A percentile compares a stretch with the other conserved stretches of the same genome.
phyloP scores from a whole-genome alignment of 768 basidiomycete species.

The Lactifluus hygrophoroides region DNA sequence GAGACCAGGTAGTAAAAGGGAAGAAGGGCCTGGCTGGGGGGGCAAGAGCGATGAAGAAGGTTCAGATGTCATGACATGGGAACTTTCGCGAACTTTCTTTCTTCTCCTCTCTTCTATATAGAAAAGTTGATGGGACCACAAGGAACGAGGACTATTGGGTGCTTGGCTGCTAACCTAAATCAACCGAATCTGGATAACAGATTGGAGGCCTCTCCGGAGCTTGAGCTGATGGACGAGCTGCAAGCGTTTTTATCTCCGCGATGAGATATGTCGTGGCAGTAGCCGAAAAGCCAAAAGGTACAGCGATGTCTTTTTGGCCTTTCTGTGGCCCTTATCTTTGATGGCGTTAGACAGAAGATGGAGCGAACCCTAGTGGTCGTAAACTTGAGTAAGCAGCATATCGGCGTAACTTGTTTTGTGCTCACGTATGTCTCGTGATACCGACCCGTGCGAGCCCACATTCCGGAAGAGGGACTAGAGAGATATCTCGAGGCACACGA shows the following conservation, averaged over 20 bases:
- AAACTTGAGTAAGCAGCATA: slow-evolving; percentile 13
- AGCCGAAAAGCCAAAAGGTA: too few species aligned
- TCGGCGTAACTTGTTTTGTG: background rate
- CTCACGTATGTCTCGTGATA: background rate
- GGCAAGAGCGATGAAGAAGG: background rate
- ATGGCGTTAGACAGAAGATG: too few species aligned
- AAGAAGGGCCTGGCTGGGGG: background rate
- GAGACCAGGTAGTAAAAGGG: background rate
- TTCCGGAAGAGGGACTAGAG: background rate
- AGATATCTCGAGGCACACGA: background rate
- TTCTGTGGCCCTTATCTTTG: too few species aligned
- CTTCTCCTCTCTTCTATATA: background rate
- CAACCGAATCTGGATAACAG: too few species aligned
- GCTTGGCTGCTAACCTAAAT: slow-evolving; percentile 23
- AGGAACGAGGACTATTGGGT: slow-evolving; percentile 19
- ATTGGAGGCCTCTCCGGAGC: too few species aligned
- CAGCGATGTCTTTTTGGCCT: too few species aligned
- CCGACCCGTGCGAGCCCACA: background rate
- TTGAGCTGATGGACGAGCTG: too few species aligned
- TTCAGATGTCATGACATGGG: background rate
- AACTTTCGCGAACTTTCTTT: background rate
- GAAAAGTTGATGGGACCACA: slow-evolving; percentile 11
- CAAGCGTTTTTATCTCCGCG: too few species aligned
- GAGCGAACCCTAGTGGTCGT: background rate
- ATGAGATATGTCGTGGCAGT: too few species aligned